Percentiles rank a stretch among this genome's conserved stretches.
Evolutionary conservation across 2,329 filamentous ascomycete species (phyloP).

Genomic region (Macroventuria anomochaeta): DNA sequence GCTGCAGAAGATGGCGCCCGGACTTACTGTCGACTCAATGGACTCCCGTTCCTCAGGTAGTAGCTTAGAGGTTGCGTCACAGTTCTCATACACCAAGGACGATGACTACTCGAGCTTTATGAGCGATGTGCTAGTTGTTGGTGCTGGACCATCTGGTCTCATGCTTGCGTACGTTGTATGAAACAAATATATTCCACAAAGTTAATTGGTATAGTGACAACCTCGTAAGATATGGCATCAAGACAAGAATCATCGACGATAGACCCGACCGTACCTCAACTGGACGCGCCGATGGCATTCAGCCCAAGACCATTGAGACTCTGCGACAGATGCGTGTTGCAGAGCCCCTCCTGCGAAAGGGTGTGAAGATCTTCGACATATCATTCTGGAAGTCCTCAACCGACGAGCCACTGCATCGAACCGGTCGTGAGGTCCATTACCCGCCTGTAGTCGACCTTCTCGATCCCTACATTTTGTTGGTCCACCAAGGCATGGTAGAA

Average conservation of each 20-base stretch:
- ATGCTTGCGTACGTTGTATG: constrained; percentile 49
- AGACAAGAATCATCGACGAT: constrained; percentile 71
- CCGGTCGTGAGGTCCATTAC: constrained; percentile 72
- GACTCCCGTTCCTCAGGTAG: constrained; percentile 34
- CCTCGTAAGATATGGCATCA: constrained; percentile 70
- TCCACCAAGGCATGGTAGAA: constrained; percentile 79
- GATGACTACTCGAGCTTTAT: constrained; percentile 43
- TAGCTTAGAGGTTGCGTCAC: constrained; percentile 30
- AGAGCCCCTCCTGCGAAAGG: constrained; percentile 70
- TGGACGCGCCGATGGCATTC: constrained; percentile 73
- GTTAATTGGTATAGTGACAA: constrained; percentile 52
- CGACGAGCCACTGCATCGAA: constrained; percentile 60
- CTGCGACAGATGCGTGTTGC: constrained; percentile 75
- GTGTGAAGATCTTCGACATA: constrained; percentile 76
- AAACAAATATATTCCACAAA: neutral
- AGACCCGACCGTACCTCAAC: constrained; percentile 70
- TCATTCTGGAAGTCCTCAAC: constrained; percentile 65
- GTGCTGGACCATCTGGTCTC: constrained; percentile 52
- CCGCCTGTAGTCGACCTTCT: constrained; percentile 59
- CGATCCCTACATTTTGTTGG: constrained; percentile 62
- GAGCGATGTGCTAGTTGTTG: constrained; percentile 51
- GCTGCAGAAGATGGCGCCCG: constrained; percentile 45
- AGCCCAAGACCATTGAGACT: constrained; percentile 81
- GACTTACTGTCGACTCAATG: constrained; percentile 32
- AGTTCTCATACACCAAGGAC: constrained; percentile 24